A percentile compares a stretch with the other conserved stretches of the same genome.
Evolutionary conservation across 2,329 filamentous ascomycete genomes (phyloP).

Genomic region (Aspergillus hiratsukae): DNA sequence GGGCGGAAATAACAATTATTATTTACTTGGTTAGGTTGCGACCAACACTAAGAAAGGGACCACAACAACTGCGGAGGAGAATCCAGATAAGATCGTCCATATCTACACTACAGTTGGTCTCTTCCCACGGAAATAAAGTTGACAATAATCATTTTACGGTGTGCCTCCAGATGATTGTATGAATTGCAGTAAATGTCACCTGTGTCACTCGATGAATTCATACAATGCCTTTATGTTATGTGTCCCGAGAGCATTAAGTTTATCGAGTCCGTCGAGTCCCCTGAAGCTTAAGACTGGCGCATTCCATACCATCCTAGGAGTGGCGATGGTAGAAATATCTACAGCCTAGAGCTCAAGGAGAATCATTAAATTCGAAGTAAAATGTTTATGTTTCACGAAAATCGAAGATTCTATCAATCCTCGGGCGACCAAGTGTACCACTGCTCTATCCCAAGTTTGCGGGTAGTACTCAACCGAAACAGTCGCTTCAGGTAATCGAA

Average conservation of each 20-base stretch:
- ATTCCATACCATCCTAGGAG: neutral
- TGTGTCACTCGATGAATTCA: no score
- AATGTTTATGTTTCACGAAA: neutral
- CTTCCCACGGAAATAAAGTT: neutral
- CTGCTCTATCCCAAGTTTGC: neutral
- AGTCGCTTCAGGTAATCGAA: neutral
- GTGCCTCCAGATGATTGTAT: no score
- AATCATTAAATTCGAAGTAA: neutral
- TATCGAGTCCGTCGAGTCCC: neutral
- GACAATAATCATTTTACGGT: neutral
- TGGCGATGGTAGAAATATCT: neutral
- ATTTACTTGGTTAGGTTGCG: neutral
- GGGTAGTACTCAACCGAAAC: neutral
- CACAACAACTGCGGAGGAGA: neutral
- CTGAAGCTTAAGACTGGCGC: neutral
- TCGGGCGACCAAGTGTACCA: no score
- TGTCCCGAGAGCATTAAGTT: no score
- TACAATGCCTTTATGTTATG: no score
- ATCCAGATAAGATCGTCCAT: neutral
- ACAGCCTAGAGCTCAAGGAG: neutral
- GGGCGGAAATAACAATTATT: neutral
- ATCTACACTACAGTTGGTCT: neutral
- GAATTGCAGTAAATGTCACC: no score
- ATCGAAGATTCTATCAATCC: no score
- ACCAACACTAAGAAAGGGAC: neutral